Conservation (phyloP, 495 filamentous ascomycete genomes). For the Aspergillus ostianus region DNA sequence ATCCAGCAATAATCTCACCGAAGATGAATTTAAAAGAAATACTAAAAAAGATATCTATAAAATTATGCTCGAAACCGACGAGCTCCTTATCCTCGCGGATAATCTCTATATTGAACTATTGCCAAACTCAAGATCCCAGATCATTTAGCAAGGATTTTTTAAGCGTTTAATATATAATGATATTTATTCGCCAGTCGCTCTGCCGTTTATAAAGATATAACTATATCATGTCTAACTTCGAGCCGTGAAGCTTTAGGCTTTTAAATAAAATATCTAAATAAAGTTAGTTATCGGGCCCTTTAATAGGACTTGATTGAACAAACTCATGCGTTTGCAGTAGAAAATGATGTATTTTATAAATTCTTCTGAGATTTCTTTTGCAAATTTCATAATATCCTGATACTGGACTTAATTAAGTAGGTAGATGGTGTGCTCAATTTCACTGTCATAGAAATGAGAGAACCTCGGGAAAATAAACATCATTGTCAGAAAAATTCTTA, state of each 20-base stretch:
- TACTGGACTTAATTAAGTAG: background rate
- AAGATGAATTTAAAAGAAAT: background rate
- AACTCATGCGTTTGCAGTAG: slow-evolving; percentile 1
- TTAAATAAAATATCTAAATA: background rate
- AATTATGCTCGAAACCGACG: background rate
- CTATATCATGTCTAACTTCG: background rate
- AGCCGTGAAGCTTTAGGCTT: background rate
- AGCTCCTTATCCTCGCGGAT: background rate
- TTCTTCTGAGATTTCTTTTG: background rate
- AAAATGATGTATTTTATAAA: slow-evolving; percentile 1
- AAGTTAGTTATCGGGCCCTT: background rate
- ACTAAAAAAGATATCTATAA: background rate
- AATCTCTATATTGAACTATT: background rate
- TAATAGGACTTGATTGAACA: background rate
- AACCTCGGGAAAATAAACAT: background rate
- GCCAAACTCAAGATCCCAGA: background rate
- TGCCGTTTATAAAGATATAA: slow-evolving; percentile 1
- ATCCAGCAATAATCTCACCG: background rate
- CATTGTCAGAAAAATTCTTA: background rate
- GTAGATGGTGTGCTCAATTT: background rate
- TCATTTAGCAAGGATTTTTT: background rate
- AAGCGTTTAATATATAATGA: background rate
- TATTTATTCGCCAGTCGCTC: background rate
- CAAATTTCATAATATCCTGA: background rate
- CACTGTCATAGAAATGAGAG: background rate